These are phyloP conservation scores for Kalmanozyma brasiliensis DNA, from an alignment of 1,284 basidiomycete species.

Conservation along the genomic window DNA sequence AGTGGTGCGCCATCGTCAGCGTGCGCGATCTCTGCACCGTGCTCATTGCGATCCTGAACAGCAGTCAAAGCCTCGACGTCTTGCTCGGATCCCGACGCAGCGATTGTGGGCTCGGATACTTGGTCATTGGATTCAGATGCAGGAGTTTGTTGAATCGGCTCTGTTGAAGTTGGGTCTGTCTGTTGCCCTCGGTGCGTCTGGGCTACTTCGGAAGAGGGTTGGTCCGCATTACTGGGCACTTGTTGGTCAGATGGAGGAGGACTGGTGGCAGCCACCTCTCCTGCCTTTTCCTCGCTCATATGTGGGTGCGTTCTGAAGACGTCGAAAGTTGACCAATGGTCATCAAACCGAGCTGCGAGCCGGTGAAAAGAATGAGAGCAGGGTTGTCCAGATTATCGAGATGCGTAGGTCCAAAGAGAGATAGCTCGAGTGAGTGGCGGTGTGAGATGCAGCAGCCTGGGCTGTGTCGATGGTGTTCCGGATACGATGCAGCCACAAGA, in stretches of 20 bases:
- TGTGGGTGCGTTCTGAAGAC: conserved; percentile 6
- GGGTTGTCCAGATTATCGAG: too few relatives aligned
- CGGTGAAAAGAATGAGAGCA: background rate
- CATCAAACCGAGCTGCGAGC: conserved; percentile 11
- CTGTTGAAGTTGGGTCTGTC: background rate
- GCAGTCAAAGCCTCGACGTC: conserved; percentile 43
- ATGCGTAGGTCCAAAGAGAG: too few relatives aligned
- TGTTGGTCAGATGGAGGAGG: conserved; percentile 17
- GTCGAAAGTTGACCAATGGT: background rate
- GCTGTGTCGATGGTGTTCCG: background rate
- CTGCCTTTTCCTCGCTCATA: conserved; percentile 37
- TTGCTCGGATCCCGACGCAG: conserved; percentile 28
- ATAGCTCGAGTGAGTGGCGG: too few relatives aligned
- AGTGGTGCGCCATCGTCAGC: background rate
- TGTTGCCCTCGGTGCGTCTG: background rate
- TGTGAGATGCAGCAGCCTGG: too few relatives aligned
- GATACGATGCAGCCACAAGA: too few relatives aligned
- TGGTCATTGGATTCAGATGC: conserved; percentile 1
- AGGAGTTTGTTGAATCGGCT: conserved; percentile 1
- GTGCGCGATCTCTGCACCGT: background rate
- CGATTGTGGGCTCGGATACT: conserved; percentile 4
- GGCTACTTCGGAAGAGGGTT: background rate
- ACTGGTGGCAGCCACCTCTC: conserved; percentile 35
- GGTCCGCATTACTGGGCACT: conserved; percentile 8
- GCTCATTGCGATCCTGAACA: conserved; percentile 19